Percentiles rank a stretch among this genome's conserved stretches.
Conservation (phyloP, 495 filamentous ascomycete species). For the Physcia stellaris region DNA sequence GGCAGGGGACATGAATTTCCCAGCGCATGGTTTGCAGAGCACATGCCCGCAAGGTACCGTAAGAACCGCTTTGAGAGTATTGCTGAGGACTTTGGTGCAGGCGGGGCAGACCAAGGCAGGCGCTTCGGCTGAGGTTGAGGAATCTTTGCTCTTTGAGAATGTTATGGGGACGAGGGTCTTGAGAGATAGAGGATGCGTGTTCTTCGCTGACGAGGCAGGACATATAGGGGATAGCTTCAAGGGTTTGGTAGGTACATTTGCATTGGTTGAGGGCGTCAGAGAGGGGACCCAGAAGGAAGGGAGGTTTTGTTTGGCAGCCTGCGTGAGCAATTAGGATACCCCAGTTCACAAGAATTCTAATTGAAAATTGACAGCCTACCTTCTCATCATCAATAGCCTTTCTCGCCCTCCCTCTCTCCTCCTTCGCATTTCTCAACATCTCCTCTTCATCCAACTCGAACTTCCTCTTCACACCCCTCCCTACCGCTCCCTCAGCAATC, state of each 20-base stretch:
- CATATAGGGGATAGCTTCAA: conserved; percentile 64
- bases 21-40: conserved; percentile 75
- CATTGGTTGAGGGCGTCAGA: conserved; percentile 53
- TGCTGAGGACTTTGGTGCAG: conserved; percentile 74
- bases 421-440: conserved; percentile 51
- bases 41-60: conserved; percentile 93
- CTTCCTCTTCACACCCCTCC: conserved; percentile 54
- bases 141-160: conserved; percentile 54
- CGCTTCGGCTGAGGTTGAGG: conserved; percentile 27
- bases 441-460: conserved; percentile 78
- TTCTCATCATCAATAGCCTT: conserved; percentile 62
- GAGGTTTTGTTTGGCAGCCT: conserved; percentile 53
- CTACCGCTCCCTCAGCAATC: conserved; percentile 38
- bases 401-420: conserved; percentile 56
- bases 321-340: too few species aligned
- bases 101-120: conserved; percentile 63
- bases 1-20: conserved; percentile 67
- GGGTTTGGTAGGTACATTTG: conserved; percentile 40
- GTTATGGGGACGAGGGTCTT: conserved; percentile 67
- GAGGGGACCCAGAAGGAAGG: conserved; percentile 94
- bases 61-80: conserved; percentile 72
- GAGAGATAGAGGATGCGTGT: conserved; percentile 65
- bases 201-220: conserved; percentile 56
- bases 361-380: too few species aligned
- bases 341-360: too few species aligned